Evolutionary conservation across 2,329 filamentous ascomycete genomes (phyloP), one percentile per base, ranked within the genome.

Genomic region (Exophiala dermatitidis): DNA sequence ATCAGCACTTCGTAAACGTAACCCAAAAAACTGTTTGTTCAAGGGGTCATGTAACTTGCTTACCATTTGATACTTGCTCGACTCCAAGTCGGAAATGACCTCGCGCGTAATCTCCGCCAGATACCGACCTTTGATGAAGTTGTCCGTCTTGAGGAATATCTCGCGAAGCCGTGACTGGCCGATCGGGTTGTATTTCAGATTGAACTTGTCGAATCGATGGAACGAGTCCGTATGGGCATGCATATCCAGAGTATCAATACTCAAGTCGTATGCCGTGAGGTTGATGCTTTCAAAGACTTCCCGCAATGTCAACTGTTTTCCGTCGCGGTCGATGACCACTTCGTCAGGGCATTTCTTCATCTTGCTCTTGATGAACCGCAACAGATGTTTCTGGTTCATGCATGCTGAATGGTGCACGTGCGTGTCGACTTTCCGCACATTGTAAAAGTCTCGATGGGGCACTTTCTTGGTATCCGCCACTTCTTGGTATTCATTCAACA

Each of bases 131-230:
- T 95, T 84, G 67, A 98, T 95, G 69, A 90, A 91, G 68, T 98
- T 98, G 71, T 98, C 93, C 6, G 93, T 98, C 74, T 98, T 98
- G 50, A 98, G 75, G 69, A 98, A 98, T 63, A 98, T 98, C n/a
- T 93, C 95, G 65, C 93, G 83, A 52, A 98, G 75, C 51, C 93
- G 84, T 41, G 93, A 97, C 71, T 98, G 93, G 46, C 93, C 93
- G 57, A 98, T 84, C 0, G 93, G 93, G 63, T 98, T 98, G 68
- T 98, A 98, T 69, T 98, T 98, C 52, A 98, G 76, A 68, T 98
- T 98, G 78, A 98, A 98, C 70, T 98, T 98, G 76, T 98, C 93
- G 68, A 98, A 98, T 3, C 93, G 88, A 71, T 98, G 93, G 73
- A 98, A 98, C 0, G 89, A 94, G 70, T 98, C 93, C 7, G 89